phyloP scores from a whole-genome alignment of 164 flowering plant species.

The Saururus chinensis region DNA sequence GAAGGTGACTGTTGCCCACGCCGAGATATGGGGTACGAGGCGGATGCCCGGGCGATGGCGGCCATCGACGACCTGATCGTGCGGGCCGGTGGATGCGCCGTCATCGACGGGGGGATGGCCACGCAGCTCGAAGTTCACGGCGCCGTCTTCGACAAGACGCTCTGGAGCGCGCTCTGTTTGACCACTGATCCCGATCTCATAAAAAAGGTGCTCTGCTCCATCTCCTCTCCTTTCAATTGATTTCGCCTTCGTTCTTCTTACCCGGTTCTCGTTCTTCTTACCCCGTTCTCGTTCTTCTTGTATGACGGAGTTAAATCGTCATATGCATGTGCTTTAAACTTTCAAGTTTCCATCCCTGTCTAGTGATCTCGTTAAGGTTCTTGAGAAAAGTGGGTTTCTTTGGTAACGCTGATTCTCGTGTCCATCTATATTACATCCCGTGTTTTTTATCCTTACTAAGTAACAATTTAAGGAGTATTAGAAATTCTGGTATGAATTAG shows the following conservation, averaged over 20 bases:
- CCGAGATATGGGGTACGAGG: constrained; percentile 6
- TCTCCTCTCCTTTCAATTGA: not conserved
- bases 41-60: constrained; percentile 2
- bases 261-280: too few relatives aligned
- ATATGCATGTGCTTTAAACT: too few relatives aligned
- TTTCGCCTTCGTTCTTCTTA: too few relatives aligned
- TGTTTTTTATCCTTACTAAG: too few relatives aligned
- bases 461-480: too few relatives aligned
- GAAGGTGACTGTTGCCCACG: constrained; percentile 2
- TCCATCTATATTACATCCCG: too few relatives aligned
- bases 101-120: constrained; percentile 88
- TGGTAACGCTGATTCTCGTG: too few relatives aligned
- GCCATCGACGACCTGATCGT: constrained; percentile 49
- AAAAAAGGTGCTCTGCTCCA: constrained; percentile 27
- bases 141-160: constrained; percentile 67
- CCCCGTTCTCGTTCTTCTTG: too few relatives aligned
- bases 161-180: constrained; percentile 83
- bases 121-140: constrained; percentile 81
- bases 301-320: too few relatives aligned
- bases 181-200: constrained; percentile 66
- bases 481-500: not conserved
- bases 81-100: constrained; percentile 75
- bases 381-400: too few relatives aligned
- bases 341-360: too few relatives aligned
- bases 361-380: not conserved